Evolutionary conservation across 768 basidiomycete genomes (phyloP).

Genomic region (Dioszegia hungarica): DNA sequence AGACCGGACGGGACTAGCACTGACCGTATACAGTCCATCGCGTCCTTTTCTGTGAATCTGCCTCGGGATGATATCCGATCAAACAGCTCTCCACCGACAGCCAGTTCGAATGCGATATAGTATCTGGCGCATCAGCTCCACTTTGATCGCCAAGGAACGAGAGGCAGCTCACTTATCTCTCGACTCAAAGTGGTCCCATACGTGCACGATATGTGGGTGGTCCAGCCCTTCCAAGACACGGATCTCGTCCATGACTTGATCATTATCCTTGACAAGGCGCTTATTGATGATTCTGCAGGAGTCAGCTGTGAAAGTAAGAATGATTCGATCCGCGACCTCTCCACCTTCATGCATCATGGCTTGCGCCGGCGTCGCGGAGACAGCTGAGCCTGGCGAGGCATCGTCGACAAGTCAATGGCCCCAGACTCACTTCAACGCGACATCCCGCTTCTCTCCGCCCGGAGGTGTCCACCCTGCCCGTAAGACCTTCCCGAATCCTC

Average conservation of each 20-base stretch:
- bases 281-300: slow-evolving; percentile 89
- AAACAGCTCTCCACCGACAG: slow-evolving; percentile 90
- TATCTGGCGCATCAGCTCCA: slow-evolving; percentile 52
- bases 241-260: slow-evolving; percentile 83
- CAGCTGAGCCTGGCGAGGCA: too few relatives aligned
- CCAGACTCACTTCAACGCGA: slow-evolving; percentile 45
- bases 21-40: slow-evolving; percentile 69
- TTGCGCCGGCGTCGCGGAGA: too few relatives aligned
- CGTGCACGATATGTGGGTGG: slow-evolving; percentile 81
- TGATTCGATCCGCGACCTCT: too few relatives aligned
- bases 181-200: slow-evolving; percentile 67
- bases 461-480: slow-evolving; percentile 54
- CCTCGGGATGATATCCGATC: slow-evolving; percentile 77
- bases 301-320: too few relatives aligned
- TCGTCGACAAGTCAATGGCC: too few relatives aligned
- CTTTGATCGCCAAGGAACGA: background rate
- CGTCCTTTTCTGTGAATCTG: slow-evolving; percentile 90
- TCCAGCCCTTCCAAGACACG: slow-evolving; percentile 81
- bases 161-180: slow-evolving; percentile 57
- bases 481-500: slow-evolving; percentile 87
- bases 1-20: slow-evolving; percentile 51
- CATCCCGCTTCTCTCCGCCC: slow-evolving; percentile 27
- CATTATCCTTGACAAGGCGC: slow-evolving; percentile 87
- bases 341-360: too few relatives aligned
- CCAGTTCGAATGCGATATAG: slow-evolving; percentile 92